phyloP scores from a whole-genome alignment of 129 eudicot species.

The Cynara cardunculus region DNA sequence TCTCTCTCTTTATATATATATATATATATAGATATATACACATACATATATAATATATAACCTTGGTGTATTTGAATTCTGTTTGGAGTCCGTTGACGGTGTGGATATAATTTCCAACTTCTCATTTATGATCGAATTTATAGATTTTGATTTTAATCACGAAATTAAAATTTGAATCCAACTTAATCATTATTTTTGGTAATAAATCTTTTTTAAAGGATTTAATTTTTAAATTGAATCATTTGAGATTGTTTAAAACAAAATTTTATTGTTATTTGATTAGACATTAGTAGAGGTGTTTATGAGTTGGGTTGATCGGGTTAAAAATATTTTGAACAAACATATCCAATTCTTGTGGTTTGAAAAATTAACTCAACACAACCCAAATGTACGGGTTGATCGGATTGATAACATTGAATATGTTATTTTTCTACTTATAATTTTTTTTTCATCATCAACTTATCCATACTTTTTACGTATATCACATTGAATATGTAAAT shows the following conservation, averaged over 20 bases:
- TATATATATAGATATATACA: slow-evolving; percentile 9
- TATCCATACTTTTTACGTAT: no score
- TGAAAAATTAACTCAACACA: no score
- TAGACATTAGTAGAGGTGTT: no score
- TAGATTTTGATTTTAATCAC: background rate
- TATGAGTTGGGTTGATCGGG: no score
- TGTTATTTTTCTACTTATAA: no score
- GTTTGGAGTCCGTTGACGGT: slow-evolving; percentile 38
- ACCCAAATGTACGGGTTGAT: no score
- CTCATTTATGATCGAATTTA: background rate
- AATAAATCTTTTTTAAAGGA: background rate
- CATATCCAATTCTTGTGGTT: no score
- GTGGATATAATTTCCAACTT: background rate
- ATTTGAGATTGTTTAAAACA: background rate
- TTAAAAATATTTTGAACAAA: no score
- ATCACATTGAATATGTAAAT: no score
- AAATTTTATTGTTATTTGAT: no score
- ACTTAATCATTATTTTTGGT: background rate
- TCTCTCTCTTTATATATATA: background rate
- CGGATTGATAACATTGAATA: no score
- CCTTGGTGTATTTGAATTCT: slow-evolving; percentile 20
- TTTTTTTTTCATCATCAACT: no score
- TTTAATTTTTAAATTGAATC: background rate
- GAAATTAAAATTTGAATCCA: background rate
- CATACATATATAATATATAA: slow-evolving; percentile 6